A percentile compares a stretch with the other conserved stretches of the same genome.
Evolutionary conservation across 176 grass and related monocot genomes (phyloP).

Genomic region (Cenchrus fungigraminus): DNA sequence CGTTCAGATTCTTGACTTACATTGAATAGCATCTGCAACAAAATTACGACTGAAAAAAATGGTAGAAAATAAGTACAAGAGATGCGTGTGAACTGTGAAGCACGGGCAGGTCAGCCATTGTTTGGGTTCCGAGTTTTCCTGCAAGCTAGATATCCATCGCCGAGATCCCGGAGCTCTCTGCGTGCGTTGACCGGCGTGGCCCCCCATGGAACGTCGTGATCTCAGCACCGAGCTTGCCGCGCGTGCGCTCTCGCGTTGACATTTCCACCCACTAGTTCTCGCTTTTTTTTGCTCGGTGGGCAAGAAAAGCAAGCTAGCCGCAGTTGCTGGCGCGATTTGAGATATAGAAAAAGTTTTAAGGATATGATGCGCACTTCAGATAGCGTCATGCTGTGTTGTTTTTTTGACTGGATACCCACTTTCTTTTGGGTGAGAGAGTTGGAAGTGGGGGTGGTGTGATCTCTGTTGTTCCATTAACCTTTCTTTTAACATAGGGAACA

Average conservation of each 20-base stretch:
- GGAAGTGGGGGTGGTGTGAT: not conserved
- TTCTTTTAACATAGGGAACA: not conserved
- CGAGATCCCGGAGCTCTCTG: slow-evolving; percentile 30
- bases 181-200: not conserved
- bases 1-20: slow-evolving; percentile 26
- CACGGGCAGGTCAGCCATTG: not conserved
- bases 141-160: not conserved
- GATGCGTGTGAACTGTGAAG: not conserved
- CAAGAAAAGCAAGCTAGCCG: not conserved
- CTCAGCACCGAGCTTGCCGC: slow-evolving; percentile 9
- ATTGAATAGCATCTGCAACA: not conserved
- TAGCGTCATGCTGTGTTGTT: slow-evolving; percentile 21
- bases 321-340: slow-evolving; percentile 16
- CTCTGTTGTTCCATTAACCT: not conserved
- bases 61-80: not conserved
- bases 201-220: slow-evolving; percentile 13
- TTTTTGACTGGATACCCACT: slow-evolving; percentile 35
- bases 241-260: slow-evolving; percentile 27
- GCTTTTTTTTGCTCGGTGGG: slow-evolving; percentile 24
- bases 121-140: not conserved
- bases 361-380: slow-evolving; percentile 31
- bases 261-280: slow-evolving; percentile 21
- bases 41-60: not conserved
- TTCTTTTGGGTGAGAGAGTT: slow-evolving; percentile 8
- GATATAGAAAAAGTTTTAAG: slow-evolving; percentile 18